Evolutionary conservation across 129 eudicot genomes (phyloP).

Genomic region (Flaveria trinervia): DNA sequence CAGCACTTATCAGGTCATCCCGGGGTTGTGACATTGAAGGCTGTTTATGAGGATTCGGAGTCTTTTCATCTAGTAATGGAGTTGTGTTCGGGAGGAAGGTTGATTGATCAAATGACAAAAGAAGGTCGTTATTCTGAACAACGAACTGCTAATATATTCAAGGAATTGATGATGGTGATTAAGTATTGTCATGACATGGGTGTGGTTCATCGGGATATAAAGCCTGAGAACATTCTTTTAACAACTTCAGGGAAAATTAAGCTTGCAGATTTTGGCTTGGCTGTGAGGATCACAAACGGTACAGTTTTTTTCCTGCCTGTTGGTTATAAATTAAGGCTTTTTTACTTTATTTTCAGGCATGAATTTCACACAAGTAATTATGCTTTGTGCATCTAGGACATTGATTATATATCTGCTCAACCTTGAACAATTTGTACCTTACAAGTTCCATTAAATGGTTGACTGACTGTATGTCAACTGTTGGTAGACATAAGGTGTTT

Average conservation of each 20-base stretch:
- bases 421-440: neutral
- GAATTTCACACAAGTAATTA: neutral
- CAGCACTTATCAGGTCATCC: constrained; percentile 71
- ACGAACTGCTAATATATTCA: constrained; percentile 58
- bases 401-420: neutral
- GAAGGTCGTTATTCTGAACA: constrained; percentile 56
- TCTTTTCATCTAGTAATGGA: constrained; percentile 70
- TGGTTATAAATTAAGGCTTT: neutral
- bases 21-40: constrained; percentile 62
- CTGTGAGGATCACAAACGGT: constrained; percentile 67
- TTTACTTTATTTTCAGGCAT: constrained; percentile 3
- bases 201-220: constrained; percentile 63
- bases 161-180: constrained; percentile 57
- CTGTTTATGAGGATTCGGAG: constrained; percentile 61
- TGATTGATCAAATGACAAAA: constrained; percentile 62
- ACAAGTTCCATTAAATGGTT: neutral
- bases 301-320: neutral
- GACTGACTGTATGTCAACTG: neutral
- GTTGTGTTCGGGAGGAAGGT: constrained; percentile 65
- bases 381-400: neutral
- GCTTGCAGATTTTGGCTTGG: constrained; percentile 91
- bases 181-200: constrained; percentile 83
- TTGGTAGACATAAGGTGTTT: constrained; percentile 6
- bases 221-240: constrained; percentile 69
- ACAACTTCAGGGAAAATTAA: constrained; percentile 56